phyloP scores from a whole-genome alignment of 805 yeast genomes.

The Saccharomycopsis oosterbeekiorum region DNA sequence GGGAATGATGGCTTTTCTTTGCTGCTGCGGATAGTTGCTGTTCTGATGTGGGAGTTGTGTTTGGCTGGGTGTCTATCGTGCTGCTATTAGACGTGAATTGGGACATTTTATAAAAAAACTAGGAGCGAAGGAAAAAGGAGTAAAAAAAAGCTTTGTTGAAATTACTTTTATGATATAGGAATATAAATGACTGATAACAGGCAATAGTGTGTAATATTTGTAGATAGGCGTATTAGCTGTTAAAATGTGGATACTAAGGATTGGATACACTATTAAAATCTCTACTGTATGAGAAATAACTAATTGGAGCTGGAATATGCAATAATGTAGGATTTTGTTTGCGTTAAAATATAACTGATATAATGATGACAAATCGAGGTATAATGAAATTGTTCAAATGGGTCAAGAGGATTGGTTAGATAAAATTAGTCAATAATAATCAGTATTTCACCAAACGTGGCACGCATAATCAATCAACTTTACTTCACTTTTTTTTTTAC shows the following conservation, averaged over 20 bases:
- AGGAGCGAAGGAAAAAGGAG: too few relatives aligned
- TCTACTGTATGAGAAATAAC: not conserved
- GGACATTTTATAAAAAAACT: too few relatives aligned
- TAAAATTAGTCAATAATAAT: not conserved
- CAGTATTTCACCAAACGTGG: conserved; percentile 2
- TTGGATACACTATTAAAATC: too few relatives aligned
- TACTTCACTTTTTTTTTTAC: not conserved
- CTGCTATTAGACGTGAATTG: not conserved
- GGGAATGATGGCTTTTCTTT: not conserved
- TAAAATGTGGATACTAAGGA: too few relatives aligned
- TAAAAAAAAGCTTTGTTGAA: too few relatives aligned
- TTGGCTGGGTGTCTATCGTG: not conserved
- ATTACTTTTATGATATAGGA: not conserved
- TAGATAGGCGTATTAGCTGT: not conserved
- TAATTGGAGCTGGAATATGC: not conserved
- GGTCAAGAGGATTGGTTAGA: not conserved
- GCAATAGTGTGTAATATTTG: too few relatives aligned
- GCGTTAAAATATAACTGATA: too few relatives aligned
- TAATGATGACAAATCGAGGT: too few relatives aligned
- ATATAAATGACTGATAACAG: not conserved
- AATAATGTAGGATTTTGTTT: not conserved
- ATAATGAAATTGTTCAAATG: not conserved
- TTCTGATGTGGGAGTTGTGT: not conserved
- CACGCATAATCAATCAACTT: not conserved
- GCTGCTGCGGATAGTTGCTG: not conserved